These are phyloP conservation scores for Narthecium ossifragum DNA, from an alignment of 106 monocot genomes.

Conservation along the genomic window DNA sequence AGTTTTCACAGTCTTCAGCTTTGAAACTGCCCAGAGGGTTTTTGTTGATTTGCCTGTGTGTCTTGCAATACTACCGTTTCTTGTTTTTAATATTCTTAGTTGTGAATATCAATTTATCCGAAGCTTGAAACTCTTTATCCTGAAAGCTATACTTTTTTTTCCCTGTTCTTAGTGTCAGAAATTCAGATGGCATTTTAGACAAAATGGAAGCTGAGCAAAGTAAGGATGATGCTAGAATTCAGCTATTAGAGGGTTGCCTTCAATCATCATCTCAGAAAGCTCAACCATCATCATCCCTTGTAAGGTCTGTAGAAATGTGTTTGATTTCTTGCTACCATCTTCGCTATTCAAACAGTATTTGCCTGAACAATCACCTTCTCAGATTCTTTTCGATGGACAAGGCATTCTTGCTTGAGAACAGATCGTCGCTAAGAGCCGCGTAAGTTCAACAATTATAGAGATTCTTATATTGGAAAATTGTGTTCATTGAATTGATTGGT, in stretches of 20 bases:
- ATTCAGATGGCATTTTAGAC: conserved; percentile 22
- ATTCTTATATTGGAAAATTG: background rate
- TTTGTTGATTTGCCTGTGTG: background rate
- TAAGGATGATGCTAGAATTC: conserved; percentile 5
- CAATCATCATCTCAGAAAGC: conserved; percentile 2
- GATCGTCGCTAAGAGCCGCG: conserved; percentile 24
- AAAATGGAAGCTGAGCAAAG: conserved; percentile 5
- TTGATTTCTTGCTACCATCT: conserved; percentile 9
- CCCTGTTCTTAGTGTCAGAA: conserved; percentile 14
- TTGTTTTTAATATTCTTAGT: background rate
- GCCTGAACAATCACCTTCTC: conserved; percentile 15
- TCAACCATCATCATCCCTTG: conserved; percentile 11
- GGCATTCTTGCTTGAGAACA: conserved; percentile 26
- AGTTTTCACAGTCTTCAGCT: background rate
- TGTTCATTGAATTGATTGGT: background rate
- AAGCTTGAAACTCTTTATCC: too few relatives aligned
- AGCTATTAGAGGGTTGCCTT: conserved; percentile 16
- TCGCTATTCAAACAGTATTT: conserved; percentile 18
- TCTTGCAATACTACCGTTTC: background rate
- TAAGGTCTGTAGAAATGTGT: conserved; percentile 2
- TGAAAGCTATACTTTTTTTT: background rate
- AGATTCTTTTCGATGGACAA: conserved; percentile 24
- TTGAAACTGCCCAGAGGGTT: background rate
- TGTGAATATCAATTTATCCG: too few relatives aligned
- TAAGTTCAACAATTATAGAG: conserved; percentile 19